These are phyloP conservation scores for Trypanosoma cruzi DNA, from an alignment of 208 protist genomes.

Conservation along the genomic window DNA sequence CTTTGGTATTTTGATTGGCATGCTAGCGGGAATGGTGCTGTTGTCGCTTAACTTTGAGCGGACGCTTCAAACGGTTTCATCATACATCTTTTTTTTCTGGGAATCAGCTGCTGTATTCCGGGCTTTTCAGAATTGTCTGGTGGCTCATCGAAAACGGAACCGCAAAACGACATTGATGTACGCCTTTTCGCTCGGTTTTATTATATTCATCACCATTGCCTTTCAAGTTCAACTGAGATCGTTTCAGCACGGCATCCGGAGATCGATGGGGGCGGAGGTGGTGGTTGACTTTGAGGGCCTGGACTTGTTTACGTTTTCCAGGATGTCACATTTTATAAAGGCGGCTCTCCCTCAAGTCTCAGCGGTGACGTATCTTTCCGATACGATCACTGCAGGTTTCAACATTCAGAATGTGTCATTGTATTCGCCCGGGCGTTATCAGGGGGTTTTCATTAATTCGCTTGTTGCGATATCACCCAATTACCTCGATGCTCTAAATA, in stretches of 20 bases:
- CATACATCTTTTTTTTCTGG: constrained; percentile 89
- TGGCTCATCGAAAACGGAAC: constrained; percentile 91
- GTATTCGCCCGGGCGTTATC: constrained; percentile 42
- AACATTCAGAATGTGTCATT: constrained; percentile 16
- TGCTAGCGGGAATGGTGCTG: constrained; percentile 90
- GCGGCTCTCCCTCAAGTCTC: not conserved
- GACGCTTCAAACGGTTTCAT: constrained; percentile 48
- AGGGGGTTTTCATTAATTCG: not conserved
- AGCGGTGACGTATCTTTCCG: constrained; percentile 6
- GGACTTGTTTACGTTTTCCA: constrained; percentile 8
- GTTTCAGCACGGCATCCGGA: constrained; percentile 30
- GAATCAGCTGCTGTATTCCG: constrained; percentile 67
- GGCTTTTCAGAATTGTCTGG: constrained; percentile 91
- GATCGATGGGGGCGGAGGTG: constrained; percentile 41
- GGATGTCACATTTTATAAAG: constrained; percentile 3
- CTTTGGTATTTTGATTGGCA: constrained; percentile 89
- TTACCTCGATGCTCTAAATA: constrained; percentile 60
- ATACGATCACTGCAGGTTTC: not conserved
- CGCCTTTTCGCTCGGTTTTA: constrained; percentile 89
- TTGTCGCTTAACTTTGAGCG: constrained; percentile 93
- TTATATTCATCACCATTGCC: constrained; percentile 93
- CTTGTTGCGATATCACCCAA: constrained; percentile 50
- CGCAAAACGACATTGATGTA: constrained; percentile 97
- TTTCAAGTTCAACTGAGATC: constrained; percentile 80
- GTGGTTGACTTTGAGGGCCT: constrained; percentile 3